Evolutionary conservation across 2,329 filamentous ascomycete species (phyloP).

Genomic region (Coniochaeta ligniaria): DNA sequence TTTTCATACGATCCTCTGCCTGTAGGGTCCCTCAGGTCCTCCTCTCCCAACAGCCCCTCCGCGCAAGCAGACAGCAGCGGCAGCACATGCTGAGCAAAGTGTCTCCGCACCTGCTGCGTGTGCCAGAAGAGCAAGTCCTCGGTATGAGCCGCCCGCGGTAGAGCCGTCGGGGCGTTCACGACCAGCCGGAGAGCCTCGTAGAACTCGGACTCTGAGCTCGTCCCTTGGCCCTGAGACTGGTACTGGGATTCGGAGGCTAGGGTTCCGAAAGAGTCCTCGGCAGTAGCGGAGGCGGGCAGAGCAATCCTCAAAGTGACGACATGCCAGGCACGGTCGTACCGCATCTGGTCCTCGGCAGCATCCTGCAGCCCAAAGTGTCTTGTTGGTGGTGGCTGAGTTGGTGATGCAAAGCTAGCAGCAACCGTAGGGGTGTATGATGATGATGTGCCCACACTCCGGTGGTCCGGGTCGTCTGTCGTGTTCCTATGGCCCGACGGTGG

Average conservation of each 20-base stretch:
- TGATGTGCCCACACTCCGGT: background rate
- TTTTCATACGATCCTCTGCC: conserved; percentile 23
- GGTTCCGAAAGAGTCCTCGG: conserved; percentile 46
- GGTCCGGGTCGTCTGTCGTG: background rate
- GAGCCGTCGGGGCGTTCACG: conserved; percentile 34
- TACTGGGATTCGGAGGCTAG: conserved; percentile 31
- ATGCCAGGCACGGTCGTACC: conserved; percentile 57
- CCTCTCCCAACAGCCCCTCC: conserved; percentile 3
- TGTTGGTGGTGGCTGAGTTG: background rate
- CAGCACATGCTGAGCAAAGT: conserved; percentile 53
- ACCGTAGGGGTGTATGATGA: background rate
- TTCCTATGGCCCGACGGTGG: background rate
- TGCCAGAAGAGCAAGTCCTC: conserved; percentile 55
- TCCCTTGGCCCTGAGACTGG: conserved; percentile 26
- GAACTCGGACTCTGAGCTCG: conserved; percentile 33
- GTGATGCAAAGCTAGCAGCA: conserved; percentile 4
- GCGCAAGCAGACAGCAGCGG: conserved; percentile 43
- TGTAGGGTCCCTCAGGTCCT: conserved; percentile 3
- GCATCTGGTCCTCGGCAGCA: conserved; percentile 41
- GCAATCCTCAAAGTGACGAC: conserved; percentile 50
- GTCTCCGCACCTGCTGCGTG: conserved; percentile 50
- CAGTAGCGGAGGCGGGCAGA: conserved; percentile 47
- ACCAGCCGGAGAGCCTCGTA: conserved; percentile 45
- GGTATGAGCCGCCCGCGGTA: conserved; percentile 43
- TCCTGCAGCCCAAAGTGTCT: background rate